A percentile compares a stretch with the other conserved stretches of the same genome.
phyloP scores from a whole-genome alignment of 768 basidiomycete species.

The Pleurotus tuber-regium region DNA sequence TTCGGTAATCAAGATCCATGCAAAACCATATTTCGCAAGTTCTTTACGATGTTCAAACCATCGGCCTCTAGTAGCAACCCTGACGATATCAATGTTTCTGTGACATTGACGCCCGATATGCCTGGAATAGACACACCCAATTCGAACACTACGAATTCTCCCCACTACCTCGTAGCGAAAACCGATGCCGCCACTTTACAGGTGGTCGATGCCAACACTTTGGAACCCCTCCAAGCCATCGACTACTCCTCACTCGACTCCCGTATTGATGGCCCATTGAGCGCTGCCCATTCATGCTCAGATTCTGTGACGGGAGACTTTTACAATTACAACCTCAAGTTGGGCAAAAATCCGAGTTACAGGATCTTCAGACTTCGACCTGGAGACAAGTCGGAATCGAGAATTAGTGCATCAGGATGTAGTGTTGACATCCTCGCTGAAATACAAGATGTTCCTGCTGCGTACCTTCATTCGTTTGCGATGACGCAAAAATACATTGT shows the following conservation, averaged over 20 bases:
- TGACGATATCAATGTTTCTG: conserved; percentile 13
- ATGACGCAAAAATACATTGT: conserved; percentile 35
- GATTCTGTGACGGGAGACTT: conserved; percentile 32
- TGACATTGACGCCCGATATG: conserved; percentile 21
- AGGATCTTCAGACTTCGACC: conserved; percentile 33
- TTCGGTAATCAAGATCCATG: conserved; percentile 25
- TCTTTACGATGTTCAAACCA: conserved; percentile 18
- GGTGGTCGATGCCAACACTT: conserved; percentile 33
- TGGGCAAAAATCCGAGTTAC: conserved; percentile 27
- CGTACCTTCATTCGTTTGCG: conserved; percentile 35
- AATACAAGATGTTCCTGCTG: conserved; percentile 34
- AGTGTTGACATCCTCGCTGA: conserved; percentile 32
- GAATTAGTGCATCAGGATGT: no score
- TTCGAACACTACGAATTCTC: neutral
- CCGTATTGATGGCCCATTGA: conserved; percentile 28
- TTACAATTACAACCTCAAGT: conserved; percentile 31
- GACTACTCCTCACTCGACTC: conserved; percentile 28
- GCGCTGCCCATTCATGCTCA: conserved; percentile 35
- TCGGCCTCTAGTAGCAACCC: neutral
- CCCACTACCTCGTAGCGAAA: conserved; percentile 28
- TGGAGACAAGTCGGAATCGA: conserved; percentile 22
- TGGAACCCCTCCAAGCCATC: conserved; percentile 30
- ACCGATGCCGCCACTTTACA: conserved; percentile 27
- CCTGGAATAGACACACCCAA: conserved; percentile 14
- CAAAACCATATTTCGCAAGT: conserved; percentile 22